A percentile compares a stretch with the other conserved stretches of the same genome.
Conservation (phyloP, 805 yeast genomes). For the Starmera pachycereana region DNA sequence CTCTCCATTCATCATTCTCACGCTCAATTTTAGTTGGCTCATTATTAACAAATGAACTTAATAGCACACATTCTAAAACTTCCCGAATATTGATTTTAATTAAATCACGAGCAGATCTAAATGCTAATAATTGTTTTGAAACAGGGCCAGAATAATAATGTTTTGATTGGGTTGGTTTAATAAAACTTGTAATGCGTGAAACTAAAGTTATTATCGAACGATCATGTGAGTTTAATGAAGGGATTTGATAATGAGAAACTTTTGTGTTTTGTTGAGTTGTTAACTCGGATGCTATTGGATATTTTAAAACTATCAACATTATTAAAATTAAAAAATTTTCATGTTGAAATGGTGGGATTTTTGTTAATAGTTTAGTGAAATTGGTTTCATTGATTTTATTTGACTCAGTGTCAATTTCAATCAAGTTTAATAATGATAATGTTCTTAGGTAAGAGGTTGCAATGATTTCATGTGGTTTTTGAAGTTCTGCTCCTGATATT, state of each 20-base stretch:
- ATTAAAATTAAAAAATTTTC: slow-evolving; percentile 39
- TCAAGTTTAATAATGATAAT: slow-evolving; percentile 39
- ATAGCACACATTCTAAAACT: slow-evolving; percentile 40
- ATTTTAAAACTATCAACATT: slow-evolving; percentile 32
- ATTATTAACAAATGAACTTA: slow-evolving; percentile 42
- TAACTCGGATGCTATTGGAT: slow-evolving; percentile 25
- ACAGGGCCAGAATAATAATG: slow-evolving; percentile 59
- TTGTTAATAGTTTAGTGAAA: slow-evolving; percentile 40
- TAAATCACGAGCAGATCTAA: slow-evolving; percentile 53
- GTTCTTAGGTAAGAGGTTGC: slow-evolving; percentile 46
- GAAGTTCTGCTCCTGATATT: slow-evolving; percentile 19
- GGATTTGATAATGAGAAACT: slow-evolving; percentile 6
- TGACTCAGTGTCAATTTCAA: slow-evolving; percentile 26
- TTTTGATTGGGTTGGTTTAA: slow-evolving; percentile 38
- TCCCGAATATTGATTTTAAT: slow-evolving; percentile 41
- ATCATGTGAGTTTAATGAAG: slow-evolving; percentile 22
- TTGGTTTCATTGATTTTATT: slow-evolving; percentile 27
- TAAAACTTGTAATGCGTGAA: slow-evolving; percentile 37
- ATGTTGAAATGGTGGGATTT: slow-evolving; percentile 21
- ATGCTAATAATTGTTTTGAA: slow-evolving; percentile 53
- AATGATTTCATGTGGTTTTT: slow-evolving; percentile 40
- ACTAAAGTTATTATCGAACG: slow-evolving; percentile 27
- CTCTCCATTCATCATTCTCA: slow-evolving; percentile 46
- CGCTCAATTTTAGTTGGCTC: slow-evolving; percentile 45
- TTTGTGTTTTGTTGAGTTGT: slow-evolving; percentile 17